These are phyloP conservation scores for Arthrinium puccinioides DNA, from an alignment of 2,329 filamentous ascomycete species.

Conservation along the genomic window DNA sequence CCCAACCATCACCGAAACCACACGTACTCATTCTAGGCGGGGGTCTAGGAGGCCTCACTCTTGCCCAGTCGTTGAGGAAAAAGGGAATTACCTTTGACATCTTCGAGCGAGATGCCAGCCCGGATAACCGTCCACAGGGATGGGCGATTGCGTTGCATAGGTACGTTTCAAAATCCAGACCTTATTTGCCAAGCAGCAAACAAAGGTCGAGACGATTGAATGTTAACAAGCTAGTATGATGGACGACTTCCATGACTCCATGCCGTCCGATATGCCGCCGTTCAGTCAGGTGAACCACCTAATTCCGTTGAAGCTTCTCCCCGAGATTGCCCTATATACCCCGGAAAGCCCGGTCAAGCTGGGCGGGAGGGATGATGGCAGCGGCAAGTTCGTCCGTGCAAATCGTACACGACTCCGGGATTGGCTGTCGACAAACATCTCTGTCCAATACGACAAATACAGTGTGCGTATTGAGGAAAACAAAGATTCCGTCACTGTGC, in stretches of 20 bases:
- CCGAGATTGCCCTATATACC: slow-evolving; percentile 8
- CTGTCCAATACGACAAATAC: slow-evolving; percentile 17
- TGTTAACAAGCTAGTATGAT: not conserved
- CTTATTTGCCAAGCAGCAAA: not conserved
- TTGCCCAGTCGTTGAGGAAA: slow-evolving; percentile 6
- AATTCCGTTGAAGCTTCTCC: slow-evolving; percentile 7
- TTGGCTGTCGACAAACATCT: slow-evolving; percentile 18
- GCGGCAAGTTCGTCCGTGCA: slow-evolving; percentile 9
- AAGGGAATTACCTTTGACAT: slow-evolving; percentile 4
- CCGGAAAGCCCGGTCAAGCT: slow-evolving; percentile 2
- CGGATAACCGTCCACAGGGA: slow-evolving; percentile 2
- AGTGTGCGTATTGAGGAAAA: slow-evolving; percentile 10
- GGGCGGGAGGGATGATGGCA: not conserved
- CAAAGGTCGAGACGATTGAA: not conserved
- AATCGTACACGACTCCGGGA: slow-evolving; percentile 14
- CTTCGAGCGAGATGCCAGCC: slow-evolving; percentile 3
- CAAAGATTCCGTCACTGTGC: slow-evolving; percentile 9
- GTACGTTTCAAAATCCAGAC: not conserved
- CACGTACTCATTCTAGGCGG: slow-evolving; percentile 8
- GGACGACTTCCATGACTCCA: not conserved
- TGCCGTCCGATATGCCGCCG: slow-evolving; percentile 8
- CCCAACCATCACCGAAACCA: too few relatives aligned
- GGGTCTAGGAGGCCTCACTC: slow-evolving; percentile 7
- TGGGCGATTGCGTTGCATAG: slow-evolving; percentile 4
- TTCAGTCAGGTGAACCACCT: slow-evolving; percentile 10